Conservation (phyloP, 2,329 filamentous ascomycete species). For the Penicillium freii region DNA sequence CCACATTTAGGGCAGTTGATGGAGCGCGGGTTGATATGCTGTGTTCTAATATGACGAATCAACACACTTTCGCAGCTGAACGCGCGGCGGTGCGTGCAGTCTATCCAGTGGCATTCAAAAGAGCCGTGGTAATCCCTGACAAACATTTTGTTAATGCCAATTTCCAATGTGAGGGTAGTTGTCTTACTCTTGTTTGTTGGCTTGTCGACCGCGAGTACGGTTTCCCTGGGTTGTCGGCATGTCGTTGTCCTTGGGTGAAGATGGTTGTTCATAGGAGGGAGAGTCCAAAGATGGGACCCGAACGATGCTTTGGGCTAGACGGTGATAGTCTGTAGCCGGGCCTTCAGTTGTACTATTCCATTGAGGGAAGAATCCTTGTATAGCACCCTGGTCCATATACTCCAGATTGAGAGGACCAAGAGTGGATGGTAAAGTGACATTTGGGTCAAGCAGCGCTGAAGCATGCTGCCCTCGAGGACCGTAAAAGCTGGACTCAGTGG, state of each 20-base stretch:
- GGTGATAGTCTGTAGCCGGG: background rate
- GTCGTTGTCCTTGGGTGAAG: background rate
- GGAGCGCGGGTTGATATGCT: background rate
- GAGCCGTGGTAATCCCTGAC: background rate
- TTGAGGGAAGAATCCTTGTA: background rate
- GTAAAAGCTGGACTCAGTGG: background rate
- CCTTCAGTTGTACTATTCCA: background rate
- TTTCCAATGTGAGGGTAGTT: background rate
- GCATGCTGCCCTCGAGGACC: background rate
- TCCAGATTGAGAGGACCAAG: background rate
- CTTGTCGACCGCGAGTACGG: background rate
- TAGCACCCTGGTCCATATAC: background rate
- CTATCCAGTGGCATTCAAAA: background rate
- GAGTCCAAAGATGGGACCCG: background rate
- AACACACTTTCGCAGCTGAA: background rate
- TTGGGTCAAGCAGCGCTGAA: background rate
- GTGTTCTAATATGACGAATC: background rate
- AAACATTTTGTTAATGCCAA: background rate
- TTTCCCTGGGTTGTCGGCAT: background rate
- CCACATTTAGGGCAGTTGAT: background rate
- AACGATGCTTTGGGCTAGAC: background rate
- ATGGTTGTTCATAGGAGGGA: background rate
- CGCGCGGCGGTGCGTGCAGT: background rate
- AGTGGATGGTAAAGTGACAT: background rate
- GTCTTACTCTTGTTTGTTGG: background rate